These are phyloP conservation scores for Tetrapyrgos nigripes DNA, from an alignment of 1,284 basidiomycete genomes.

Conservation along the genomic window DNA sequence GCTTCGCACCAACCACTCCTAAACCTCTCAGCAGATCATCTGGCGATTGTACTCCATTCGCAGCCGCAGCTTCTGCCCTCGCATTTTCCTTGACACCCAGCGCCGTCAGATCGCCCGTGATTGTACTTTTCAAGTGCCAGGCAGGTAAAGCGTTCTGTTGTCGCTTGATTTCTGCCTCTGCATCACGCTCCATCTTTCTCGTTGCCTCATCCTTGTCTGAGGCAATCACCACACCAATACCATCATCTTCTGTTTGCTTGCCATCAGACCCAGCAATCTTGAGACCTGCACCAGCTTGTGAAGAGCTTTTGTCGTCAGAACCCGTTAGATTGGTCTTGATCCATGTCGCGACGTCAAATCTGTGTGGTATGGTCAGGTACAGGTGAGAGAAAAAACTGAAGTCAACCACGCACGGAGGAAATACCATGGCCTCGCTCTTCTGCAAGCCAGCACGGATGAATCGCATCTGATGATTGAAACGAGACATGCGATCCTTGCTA, in stretches of 20 bases:
- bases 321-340: slow-evolving; percentile 72
- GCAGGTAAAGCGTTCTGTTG: slow-evolving; percentile 91
- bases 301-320: slow-evolving; percentile 59
- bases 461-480: slow-evolving; percentile 92
- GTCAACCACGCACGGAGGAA: slow-evolving; percentile 80
- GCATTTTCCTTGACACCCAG: slow-evolving; percentile 78
- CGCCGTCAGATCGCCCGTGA: slow-evolving; percentile 90
- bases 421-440: slow-evolving; percentile 86
- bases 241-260: slow-evolving; percentile 67
- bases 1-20: slow-evolving; percentile 53
- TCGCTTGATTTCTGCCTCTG: slow-evolving; percentile 77
- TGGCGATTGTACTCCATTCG: slow-evolving; percentile 49
- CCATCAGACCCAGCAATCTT: slow-evolving; percentile 77
- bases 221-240: slow-evolving; percentile 81
- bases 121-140: slow-evolving; percentile 95
- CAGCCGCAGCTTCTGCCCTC: slow-evolving; percentile 45
- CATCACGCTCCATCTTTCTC: slow-evolving; percentile 68
- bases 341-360: slow-evolving; percentile 85
- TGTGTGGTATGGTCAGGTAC: slow-evolving; percentile 34
- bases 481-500: slow-evolving; percentile 93
- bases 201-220: slow-evolving; percentile 83
- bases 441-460: slow-evolving; percentile 88
- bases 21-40: slow-evolving; percentile 75
- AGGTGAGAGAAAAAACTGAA: background rate
- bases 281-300: slow-evolving; percentile 59